Evolutionary conservation across 352 stramenopile genomes (phyloP).

Genomic region (Phytophthora crassamura): DNA sequence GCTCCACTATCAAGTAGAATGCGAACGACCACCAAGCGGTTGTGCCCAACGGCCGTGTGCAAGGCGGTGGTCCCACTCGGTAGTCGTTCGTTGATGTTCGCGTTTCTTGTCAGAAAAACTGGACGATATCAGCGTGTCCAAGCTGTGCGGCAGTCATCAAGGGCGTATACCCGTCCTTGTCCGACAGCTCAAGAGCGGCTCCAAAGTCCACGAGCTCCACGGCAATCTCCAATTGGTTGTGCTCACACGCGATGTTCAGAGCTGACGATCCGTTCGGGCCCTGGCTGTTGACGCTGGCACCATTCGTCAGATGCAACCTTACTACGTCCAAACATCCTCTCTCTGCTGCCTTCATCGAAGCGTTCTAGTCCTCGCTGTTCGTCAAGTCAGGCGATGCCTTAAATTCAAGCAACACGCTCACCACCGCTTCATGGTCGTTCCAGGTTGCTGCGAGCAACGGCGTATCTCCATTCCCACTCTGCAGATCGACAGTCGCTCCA

Average conservation of each 20-base stretch:
- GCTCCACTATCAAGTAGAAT: no score
- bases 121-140: neutral
- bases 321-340: neutral
- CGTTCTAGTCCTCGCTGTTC: no score
- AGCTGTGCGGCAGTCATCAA: conserved; percentile 8
- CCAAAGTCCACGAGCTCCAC: neutral
- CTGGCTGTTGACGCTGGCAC: neutral
- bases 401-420: no score
- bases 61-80: conserved; percentile 3
- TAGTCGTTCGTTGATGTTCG: neutral
- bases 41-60: no score
- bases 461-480: no score
- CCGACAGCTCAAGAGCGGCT: neutral
- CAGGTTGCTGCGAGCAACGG: no score
- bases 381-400: no score
- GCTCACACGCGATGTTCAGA: conserved; percentile 2
- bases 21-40: no score
- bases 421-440: no score
- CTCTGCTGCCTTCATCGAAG: no score
- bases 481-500: neutral
- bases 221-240: neutral
- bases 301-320: neutral
- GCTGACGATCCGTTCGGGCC: neutral
- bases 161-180: neutral
- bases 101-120: neutral